Evolutionary conservation across 2,329 filamentous ascomycete genomes (phyloP), one percentile per base, ranked within the genome.

Genomic region (Penicillium brasilianum): DNA sequence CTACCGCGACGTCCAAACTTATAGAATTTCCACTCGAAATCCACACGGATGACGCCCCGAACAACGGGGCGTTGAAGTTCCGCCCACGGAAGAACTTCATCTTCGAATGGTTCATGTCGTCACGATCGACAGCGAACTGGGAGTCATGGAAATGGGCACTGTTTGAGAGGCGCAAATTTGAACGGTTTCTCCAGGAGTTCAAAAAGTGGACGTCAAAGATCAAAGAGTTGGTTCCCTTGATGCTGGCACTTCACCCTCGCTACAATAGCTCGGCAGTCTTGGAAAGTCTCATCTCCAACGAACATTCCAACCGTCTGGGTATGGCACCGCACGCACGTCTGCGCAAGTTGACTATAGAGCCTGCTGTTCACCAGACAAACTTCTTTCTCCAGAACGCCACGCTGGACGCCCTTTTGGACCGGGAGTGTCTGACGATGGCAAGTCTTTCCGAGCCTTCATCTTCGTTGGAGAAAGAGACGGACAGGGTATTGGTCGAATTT

Each of bases 101-200:
- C 41, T 44, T 44, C 22, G 41, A 20, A 44, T 44, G 41, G 41
- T 14, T 44, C 41, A 44, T 44, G 18, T 8, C 9, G 3, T 44
- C 41, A 44, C 18, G 41, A 25, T 25, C 41, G 41, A 44, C 41
- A 44, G n/a, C 41, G n/a, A 44, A 44, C 41, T 44, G 41, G 41
- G 41, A 44, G 20, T 44, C 41, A 44, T 44, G 41, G 41, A 44
- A 44, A 44, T 44, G 41, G 18, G 41, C 41, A 22, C n/a, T 44
- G 41, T 44, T 44, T 11, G 41, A 44, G 41, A 20, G 18, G 41
- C 41, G 41, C 11, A 44, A 25, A 25, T 44, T 44, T 14, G 41
- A 44, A 44, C 18, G 41, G 41, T 44, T 44, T 25, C 41, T 44
- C 20, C 41, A 44, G 10, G 41, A 44, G 41, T 44, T 44, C 20